A percentile compares a stretch with the other conserved stretches of the same genome.
Conservation (phyloP, 768 basidiomycete species). For the Suillus subaureus region DNA sequence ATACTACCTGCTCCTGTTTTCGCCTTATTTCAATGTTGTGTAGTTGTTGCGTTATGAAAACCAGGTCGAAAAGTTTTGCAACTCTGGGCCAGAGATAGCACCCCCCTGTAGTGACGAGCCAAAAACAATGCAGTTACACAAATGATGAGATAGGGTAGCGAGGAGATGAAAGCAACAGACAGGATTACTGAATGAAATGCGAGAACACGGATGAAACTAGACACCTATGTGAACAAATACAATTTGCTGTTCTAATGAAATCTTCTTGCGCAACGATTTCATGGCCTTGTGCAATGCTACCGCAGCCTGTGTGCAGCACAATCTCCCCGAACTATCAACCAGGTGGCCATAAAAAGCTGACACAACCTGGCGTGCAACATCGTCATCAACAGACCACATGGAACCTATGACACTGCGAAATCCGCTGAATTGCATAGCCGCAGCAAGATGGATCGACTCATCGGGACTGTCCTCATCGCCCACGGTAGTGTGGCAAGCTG, state of each 20-base stretch:
- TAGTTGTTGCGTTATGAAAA: too few species aligned
- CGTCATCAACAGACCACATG: conserved; percentile 21
- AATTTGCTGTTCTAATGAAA: conserved; percentile 9
- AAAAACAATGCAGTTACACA: too few species aligned
- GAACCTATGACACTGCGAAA: conserved; percentile 26
- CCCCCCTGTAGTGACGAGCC: too few species aligned
- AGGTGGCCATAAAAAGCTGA: conserved; percentile 5
- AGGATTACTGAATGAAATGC: too few species aligned
- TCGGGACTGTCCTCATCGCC: conserved; percentile 17
- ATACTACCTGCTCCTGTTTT: too few species aligned
- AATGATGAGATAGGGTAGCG: too few species aligned
- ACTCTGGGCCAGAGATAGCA: too few species aligned
- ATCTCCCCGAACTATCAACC: neutral
- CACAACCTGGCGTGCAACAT: neutral
- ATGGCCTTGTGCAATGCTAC: conserved; percentile 4
- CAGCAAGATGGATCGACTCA: conserved; percentile 26
- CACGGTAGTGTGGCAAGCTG: conserved; percentile 26
- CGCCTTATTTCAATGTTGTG: too few species aligned
- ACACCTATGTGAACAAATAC: conserved; percentile 11
- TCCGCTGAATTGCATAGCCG: conserved; percentile 24
- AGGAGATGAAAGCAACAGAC: too few species aligned
- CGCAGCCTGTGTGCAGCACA: conserved; percentile 10
- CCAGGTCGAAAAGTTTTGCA: too few species aligned
- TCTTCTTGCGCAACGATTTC: neutral
- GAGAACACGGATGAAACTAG: too few species aligned